Evolutionary conservation across 768 basidiomycete species (phyloP).

Genomic region (Cyathus striatus): DNA sequence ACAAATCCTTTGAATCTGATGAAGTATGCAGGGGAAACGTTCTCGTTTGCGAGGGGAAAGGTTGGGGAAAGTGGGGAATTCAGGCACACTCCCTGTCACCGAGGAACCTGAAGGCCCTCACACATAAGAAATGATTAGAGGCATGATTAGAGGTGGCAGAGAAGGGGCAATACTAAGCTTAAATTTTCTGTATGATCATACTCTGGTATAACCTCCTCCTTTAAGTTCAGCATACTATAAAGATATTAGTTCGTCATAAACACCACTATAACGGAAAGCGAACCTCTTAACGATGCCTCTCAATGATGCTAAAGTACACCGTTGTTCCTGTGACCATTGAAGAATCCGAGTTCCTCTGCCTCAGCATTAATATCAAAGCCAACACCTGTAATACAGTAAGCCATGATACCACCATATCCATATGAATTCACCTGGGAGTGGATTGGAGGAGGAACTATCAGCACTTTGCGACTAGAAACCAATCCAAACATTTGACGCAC

Average conservation of each 20-base stretch:
- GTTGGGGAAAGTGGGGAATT: constrained; percentile 59
- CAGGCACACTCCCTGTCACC: constrained; percentile 71
- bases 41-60: constrained; percentile 31
- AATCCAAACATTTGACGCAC: too few species aligned
- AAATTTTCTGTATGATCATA: constrained; percentile 70
- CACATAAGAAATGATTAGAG: constrained; percentile 29
- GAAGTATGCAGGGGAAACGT: too few species aligned
- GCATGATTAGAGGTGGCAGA: too few species aligned
- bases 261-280: background rate
- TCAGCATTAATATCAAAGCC: constrained; percentile 44
- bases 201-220: constrained; percentile 75
- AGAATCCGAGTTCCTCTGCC: constrained; percentile 28
- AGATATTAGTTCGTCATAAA: too few species aligned
- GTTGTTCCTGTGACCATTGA: constrained; percentile 35
- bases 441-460: too few species aligned
- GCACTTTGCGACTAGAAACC: too few species aligned
- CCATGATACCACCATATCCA: too few species aligned
- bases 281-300: too few species aligned
- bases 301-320: constrained; percentile 76
- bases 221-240: constrained; percentile 69
- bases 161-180: constrained; percentile 1
- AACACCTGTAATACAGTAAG: too few species aligned
- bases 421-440: too few species aligned
- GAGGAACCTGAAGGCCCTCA: constrained; percentile 73
- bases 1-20: too few species aligned